Percentiles rank a stretch among this genome's conserved stretches.
phyloP scores from a whole-genome alignment of 2,329 filamentous ascomycete species.

The Colletotrichum karsti region DNA sequence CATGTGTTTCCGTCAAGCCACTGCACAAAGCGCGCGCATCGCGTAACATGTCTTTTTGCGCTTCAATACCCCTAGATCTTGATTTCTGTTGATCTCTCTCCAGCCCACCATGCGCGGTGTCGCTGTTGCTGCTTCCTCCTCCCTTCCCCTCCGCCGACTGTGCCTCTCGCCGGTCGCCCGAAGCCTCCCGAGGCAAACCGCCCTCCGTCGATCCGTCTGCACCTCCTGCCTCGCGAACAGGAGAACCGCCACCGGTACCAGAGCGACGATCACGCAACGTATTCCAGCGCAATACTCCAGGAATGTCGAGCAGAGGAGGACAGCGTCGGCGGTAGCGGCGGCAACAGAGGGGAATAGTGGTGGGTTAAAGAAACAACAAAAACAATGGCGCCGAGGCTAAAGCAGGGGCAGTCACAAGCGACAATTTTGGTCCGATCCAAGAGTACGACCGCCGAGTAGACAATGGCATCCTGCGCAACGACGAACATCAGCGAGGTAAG shows the following conservation, averaged over 20 bases:
- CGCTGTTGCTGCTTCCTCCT: neutral
- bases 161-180: conserved; percentile 1
- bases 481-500: conserved; percentile 88
- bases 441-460: conserved; percentile 89
- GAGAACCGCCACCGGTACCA: neutral
- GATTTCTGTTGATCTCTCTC: neutral
- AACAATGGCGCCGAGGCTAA: conserved; percentile 2
- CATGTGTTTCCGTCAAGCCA: neutral
- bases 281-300: neutral
- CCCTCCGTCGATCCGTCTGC: conserved; percentile 2
- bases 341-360: conserved; percentile 13
- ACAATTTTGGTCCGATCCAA: conserved; percentile 74
- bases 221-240: neutral
- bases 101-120: conserved; percentile 18
- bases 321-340: conserved; percentile 24
- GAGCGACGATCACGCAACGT: neutral
- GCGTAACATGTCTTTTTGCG: conserved; percentile 17
- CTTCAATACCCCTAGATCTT: conserved; percentile 11
- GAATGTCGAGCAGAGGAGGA: conserved; percentile 9
- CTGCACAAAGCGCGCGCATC: conserved; percentile 17
- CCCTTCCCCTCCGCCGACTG: conserved; percentile 15
- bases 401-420: conserved; percentile 23
- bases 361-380: neutral
- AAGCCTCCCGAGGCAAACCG: conserved; percentile 2
- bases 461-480: conserved; percentile 78